A percentile compares a stretch with the other conserved stretches of the same genome.
phyloP scores from a whole-genome alignment of 768 basidiomycete genomes.

The Hysterangium stoloniferum region DNA sequence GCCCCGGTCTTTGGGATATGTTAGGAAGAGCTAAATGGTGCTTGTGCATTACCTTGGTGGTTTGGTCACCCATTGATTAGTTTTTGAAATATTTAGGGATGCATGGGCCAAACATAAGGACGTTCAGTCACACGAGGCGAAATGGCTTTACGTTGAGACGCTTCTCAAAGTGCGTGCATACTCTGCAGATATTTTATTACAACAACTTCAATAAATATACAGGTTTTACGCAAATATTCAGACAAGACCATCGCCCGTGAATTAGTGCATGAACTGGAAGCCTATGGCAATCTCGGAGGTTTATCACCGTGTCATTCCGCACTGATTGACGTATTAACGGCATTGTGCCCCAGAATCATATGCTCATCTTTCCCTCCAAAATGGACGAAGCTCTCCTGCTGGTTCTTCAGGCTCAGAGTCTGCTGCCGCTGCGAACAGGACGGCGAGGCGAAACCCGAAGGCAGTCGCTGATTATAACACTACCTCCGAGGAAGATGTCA shows the following conservation, averaged over 20 bases:
- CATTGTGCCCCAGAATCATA: background rate
- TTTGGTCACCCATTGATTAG: constrained; percentile 18
- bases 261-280: constrained; percentile 69
- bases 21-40: constrained; percentile 91
- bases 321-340: background rate
- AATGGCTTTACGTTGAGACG: constrained; percentile 84
- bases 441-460: background rate
- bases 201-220: constrained; percentile 2
- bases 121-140: constrained; percentile 69
- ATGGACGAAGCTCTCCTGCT: constrained; percentile 23
- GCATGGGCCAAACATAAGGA: constrained; percentile 94
- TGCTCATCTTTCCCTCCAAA: background rate
- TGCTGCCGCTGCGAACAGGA: constrained; percentile 15
- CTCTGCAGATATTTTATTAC: background rate
- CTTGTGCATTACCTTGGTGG: constrained; percentile 9
- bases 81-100: constrained; percentile 51
- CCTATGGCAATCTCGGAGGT: constrained; percentile 70
- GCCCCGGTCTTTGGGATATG: constrained; percentile 88
- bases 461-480: constrained; percentile 18
- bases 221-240: constrained; percentile 79
- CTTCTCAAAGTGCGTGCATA: constrained; percentile 59
- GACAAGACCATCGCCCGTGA: constrained; percentile 72
- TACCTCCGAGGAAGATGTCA: constrained; percentile 23
- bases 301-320: constrained; percentile 17
- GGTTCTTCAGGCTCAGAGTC: constrained; percentile 45